These are phyloP conservation scores for Plasmodium fragile DNA, from an alignment of 169 alveolate species.

Conservation along the genomic window DNA sequence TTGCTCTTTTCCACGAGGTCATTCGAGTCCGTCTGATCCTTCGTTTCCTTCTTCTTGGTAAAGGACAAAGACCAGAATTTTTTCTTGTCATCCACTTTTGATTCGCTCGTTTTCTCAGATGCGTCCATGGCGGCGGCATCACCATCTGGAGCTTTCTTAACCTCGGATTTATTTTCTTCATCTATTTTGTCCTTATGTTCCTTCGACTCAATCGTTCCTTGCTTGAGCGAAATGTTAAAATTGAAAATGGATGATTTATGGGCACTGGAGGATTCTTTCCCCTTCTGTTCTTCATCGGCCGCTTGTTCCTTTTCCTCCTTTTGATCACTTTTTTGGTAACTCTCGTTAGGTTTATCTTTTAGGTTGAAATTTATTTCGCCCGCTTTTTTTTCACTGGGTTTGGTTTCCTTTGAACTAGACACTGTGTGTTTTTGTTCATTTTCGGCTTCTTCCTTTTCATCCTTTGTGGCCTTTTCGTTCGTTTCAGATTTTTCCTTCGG, in stretches of 20 bases:
- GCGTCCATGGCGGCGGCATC: not conserved
- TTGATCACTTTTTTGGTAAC: not conserved
- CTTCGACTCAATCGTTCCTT: not conserved
- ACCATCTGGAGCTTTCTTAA: not conserved
- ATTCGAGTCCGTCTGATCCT: constrained; percentile 2
- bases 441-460: not conserved
- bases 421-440: constrained; percentile 7
- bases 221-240: constrained; percentile 14
- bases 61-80: constrained; percentile 51
- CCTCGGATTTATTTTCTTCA: not conserved
- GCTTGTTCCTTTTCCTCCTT: constrained; percentile 4
- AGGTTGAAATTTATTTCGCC: not conserved
- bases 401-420: not conserved
- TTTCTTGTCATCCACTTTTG: constrained; percentile 19
- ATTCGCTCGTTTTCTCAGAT: constrained; percentile 3
- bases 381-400: constrained; percentile 8
- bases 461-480: not conserved
- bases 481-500: not conserved
- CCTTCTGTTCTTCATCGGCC: constrained; percentile 21
- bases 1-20: constrained; percentile 6
- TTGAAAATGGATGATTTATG: constrained; percentile 30
- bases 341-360: constrained; percentile 5
- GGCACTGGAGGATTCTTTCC: constrained; percentile 13
- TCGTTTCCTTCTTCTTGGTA: constrained; percentile 41
- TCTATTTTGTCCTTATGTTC: not conserved